These are phyloP conservation scores for Pleurotus eryngii DNA, from an alignment of 768 basidiomycete species.

Conservation along the genomic window DNA sequence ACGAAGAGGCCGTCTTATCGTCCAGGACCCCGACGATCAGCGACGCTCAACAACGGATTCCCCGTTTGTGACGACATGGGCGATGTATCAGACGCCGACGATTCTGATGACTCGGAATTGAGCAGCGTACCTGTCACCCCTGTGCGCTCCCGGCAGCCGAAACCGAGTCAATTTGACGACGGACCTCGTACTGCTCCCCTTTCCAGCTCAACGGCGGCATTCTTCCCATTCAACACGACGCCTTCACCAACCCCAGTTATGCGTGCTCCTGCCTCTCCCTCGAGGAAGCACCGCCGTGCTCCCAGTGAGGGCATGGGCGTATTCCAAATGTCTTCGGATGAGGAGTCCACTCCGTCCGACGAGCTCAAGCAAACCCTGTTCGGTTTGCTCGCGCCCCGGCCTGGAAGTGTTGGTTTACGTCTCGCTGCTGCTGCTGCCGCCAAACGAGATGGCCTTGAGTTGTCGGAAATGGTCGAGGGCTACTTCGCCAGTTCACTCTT, in stretches of 20 bases:
- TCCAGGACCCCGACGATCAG: constrained; percentile 13
- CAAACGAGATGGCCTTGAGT: constrained; percentile 20
- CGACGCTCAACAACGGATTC: constrained; percentile 38
- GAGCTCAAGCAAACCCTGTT: constrained; percentile 9
- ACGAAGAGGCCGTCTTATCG: neutral
- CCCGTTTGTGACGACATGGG: constrained; percentile 75
- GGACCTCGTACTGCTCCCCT: constrained; percentile 55
- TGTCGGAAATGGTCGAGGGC: constrained; percentile 29
- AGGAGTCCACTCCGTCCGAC: constrained; percentile 40
- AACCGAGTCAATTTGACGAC: constrained; percentile 25
- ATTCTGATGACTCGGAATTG: constrained; percentile 28
- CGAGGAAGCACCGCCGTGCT: constrained; percentile 49
- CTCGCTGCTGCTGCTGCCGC: constrained; percentile 12
- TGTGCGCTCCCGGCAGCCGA: constrained; percentile 36
- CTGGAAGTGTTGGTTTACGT: neutral
- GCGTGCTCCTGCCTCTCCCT: constrained; percentile 26
- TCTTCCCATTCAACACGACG: constrained; percentile 37
- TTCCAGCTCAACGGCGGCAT: constrained; percentile 19
- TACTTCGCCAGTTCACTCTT: constrained; percentile 81
- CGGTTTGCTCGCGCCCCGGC: neutral
- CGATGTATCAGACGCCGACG: constrained; percentile 36
- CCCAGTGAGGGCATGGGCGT: constrained; percentile 63
- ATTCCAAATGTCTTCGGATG: constrained; percentile 75
- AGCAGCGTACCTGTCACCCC: constrained; percentile 48
- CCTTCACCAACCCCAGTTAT: constrained; percentile 11